phyloP scores from a whole-genome alignment of 352 stramenopile species.

The Chrysophaeum taylorii region DNA sequence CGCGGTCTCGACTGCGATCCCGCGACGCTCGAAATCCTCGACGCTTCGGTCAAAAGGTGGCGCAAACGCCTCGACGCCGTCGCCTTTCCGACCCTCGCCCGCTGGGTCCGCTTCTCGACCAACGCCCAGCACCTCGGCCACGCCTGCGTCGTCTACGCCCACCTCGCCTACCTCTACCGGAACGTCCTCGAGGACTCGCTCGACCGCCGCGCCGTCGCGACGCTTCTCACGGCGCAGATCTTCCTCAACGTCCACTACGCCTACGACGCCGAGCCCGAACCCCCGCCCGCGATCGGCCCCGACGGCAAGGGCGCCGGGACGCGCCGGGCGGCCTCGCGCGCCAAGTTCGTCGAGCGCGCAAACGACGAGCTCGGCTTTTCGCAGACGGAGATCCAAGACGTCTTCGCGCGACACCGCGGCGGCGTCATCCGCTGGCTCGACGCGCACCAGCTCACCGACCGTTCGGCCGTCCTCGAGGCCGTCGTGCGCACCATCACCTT shows the following conservation, averaged over 20 bases:
- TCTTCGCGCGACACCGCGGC: conserved; percentile 59
- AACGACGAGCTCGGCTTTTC: conserved; percentile 47
- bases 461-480: conserved; percentile 50
- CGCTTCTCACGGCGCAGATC: conserved; percentile 62
- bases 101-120: conserved; percentile 65
- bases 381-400: conserved; percentile 75
- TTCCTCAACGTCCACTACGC: conserved; percentile 71
- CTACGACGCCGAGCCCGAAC: conserved; percentile 49
- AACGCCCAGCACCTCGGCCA: conserved; percentile 56
- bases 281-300: conserved; percentile 47
- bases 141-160: conserved; percentile 66
- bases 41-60: neutral
- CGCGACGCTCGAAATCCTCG: conserved; percentile 10
- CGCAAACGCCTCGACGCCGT: conserved; percentile 43
- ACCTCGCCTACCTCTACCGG: conserved; percentile 76
- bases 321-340: neutral
- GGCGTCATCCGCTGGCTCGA: conserved; percentile 19
- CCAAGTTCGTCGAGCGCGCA: conserved; percentile 17
- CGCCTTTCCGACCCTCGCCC: conserved; percentile 72
- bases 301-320: conserved; percentile 18
- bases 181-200: conserved; percentile 64
- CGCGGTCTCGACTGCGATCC: conserved; percentile 26
- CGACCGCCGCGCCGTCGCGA: conserved; percentile 55
- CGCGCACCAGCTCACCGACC: neutral
- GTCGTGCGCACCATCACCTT: conserved; percentile 66